Evolutionary conservation across 2,329 filamentous ascomycete genomes (phyloP), one percentile per base, ranked within the genome.

Genomic region (Aspergillus quadrilineatus): DNA sequence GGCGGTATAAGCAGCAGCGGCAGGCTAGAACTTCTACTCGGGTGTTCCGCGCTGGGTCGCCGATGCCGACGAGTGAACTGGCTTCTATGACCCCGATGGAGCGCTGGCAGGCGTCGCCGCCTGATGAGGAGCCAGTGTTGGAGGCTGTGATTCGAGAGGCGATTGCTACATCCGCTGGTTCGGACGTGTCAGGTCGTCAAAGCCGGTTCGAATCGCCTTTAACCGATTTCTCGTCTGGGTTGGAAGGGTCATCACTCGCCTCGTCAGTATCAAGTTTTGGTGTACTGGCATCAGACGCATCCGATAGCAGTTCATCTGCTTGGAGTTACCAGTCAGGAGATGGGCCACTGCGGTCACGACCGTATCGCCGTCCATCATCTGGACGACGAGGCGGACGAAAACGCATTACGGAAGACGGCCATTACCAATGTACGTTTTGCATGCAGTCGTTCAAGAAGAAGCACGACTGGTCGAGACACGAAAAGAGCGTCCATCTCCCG

Each of bases 381-480:
- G 58, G 39, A 15, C 60, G 48, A 49, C 53, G 57, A 34, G 46
- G 57, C 22, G 53, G 47, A 10, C 57, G 52, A 12, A 49, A 37
- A 9, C 52, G 32, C 28, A 34, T 53, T 9, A 15, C 53, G 15
- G 50, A 50, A 41, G 55, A 59, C 4, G 57, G 61, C 36, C 61
- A 62, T 45, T 73, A 69, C 37, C 77, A 81, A 55, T 81, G 79
- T 63, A 81, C 79, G 1, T 81, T 81, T 61, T 81, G 79, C 58
- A 71, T 70, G 4, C 73, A 77, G 48, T 75, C 73, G 0, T 81
- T 81, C 66, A 74, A 73, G 42, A 78, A 75, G 41, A 80, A 80
- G 56, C 77, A 79, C 54, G 79, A 81, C 60, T 81, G 79, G 79
- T 70, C 72, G 3, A 70, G 79, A 6, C 79, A 82, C 57, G 79